Evolutionary conservation across 768 basidiomycete genomes (phyloP), one percentile per base, ranked within the genome.

Genomic region (Phylloporus sp.): DNA sequence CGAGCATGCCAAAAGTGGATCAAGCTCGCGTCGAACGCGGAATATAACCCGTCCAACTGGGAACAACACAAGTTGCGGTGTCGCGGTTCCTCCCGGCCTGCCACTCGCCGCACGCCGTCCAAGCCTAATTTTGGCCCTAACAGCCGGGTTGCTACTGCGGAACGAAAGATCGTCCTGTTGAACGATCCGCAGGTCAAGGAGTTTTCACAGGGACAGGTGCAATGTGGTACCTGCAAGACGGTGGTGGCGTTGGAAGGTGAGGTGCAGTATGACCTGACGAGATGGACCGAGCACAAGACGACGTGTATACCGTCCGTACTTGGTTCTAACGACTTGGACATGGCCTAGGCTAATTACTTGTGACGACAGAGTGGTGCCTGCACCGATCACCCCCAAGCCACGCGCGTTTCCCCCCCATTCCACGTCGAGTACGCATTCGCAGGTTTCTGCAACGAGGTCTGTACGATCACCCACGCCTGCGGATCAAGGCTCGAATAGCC

Each of bases 1-100:
- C 74, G 72, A 52, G 70, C 69, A 29, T 89, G 86, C 59, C 65
- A 77, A 44, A 79, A 72, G 49, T 86, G 84, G 83, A 71, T 88
- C 46, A 71, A 66, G 38, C 68, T 86, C 22, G 69, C 75, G 22
- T 56, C 60, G 14, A 27, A 9, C 1, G 55, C 58, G 7, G 56
- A 64, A 2, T 87, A 84, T 60, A 55, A 59, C 23, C 48, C 74
- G 35, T 33, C 48, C 28, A 77, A 80, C 50, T 88, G 86, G 86
- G 69, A 67, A 11, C 40, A 41, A 8, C 86, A 86, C 55, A 69
- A 72, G 46, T 55, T 58, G 23, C 66, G 64, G 15, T 85, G 85
- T 58, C 60, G 64, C 24, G 70, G 70, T 46, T 62, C 64, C 5
- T 57, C 68, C n/a, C n/a, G n/a, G 76, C 79, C 64, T 18, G 21